Base-by-base conservation (phyloP, 768 basidiomycete species). In the Aureoboletus auriporus region DNA sequence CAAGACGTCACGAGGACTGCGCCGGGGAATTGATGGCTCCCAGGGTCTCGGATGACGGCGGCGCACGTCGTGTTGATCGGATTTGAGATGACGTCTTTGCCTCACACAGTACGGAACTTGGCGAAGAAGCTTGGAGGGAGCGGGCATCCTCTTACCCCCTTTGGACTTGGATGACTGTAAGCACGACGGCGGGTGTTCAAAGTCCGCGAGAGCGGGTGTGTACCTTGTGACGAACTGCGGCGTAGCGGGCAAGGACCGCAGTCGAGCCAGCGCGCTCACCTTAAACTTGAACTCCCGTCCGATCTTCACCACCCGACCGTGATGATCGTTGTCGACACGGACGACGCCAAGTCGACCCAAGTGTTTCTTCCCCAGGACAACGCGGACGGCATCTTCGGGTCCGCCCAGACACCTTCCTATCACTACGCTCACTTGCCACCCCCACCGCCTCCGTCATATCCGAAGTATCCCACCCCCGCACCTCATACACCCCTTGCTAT, bases 381-480 rank as follows among this genome's bases (percentile, higher is more conserved):
- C 35, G 31, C 13, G 14, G 17, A n/a, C 41, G 16, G 38, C 42
- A 7, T 23, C 30, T 37, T 37, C 47, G 51, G 55, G 42, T 16
- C 51, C 52, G 43, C 41, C 34, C 55, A 23, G 45, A 5, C 44
- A 8, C 16, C 7, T 34, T 33, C 54, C 43, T 52, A 53, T 52
- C 51, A 38, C n/a, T n/a, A n/a, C n/a, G n/a, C 2, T 23, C 20
- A 23, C 4, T 23, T 23, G 20, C n/a, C 51, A 39, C 51, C 46
- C 11, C 26, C 51, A 35, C 54, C 31, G 38, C 46, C 52, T n/a
- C 46, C 51, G 34, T 45, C 47, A 58, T 54, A 47, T 51, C 51
- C 52, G 43, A 34, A 16, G n/a, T 13, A 35, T 26, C 42, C n/a
- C 3, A 38, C n/a, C n/a, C 13, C 34, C 20, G 20, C 29, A 11